phyloP scores from a whole-genome alignment of 345 rosid genomes.

The Boechera divaricarpa region DNA sequence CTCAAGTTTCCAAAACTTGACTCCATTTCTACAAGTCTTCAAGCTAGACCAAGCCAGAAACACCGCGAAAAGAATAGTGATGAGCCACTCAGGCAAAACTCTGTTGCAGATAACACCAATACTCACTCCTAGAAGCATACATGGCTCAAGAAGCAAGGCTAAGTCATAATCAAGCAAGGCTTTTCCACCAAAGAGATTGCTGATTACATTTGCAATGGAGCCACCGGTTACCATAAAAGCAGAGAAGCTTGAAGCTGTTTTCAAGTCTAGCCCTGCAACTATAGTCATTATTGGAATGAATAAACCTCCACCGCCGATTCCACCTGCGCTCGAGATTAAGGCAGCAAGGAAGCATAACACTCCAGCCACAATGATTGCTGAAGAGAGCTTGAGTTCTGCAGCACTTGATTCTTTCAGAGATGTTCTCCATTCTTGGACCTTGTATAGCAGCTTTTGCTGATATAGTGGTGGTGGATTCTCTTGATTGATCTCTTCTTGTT shows the following conservation, averaged over 20 bases:
- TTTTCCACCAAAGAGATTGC: constrained; percentile 50
- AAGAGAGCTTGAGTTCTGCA: constrained; percentile 45
- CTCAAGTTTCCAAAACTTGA: constrained; percentile 67
- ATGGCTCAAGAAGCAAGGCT: constrained; percentile 81
- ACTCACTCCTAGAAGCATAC: constrained; percentile 89
- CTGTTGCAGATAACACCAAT: constrained; percentile 78
- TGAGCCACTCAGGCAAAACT: constrained; percentile 85
- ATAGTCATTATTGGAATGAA: constrained; percentile 78
- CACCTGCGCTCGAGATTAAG: constrained; percentile 90
- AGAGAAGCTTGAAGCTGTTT: constrained; percentile 79
- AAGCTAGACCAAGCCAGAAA: constrained; percentile 83
- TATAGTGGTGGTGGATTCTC: not conserved
- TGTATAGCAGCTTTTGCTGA: constrained; percentile 35
- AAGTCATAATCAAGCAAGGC: constrained; percentile 69
- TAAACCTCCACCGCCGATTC: constrained; percentile 90
- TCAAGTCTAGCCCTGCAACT: constrained; percentile 74
- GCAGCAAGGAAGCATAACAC: constrained; percentile 70
- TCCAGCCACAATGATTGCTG: constrained; percentile 56
- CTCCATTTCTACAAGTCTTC: constrained; percentile 73
- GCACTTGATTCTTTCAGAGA: constrained; percentile 41
- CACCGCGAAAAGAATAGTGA: constrained; percentile 67
- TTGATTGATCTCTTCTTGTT: constrained; percentile 28
- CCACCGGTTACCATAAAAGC: constrained; percentile 97
- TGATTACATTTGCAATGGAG: constrained; percentile 73
- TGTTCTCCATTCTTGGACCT: constrained; percentile 50